Base-by-base conservation (phyloP, 352 stramenopile genomes). In the Phytophthora meadii region DNA sequence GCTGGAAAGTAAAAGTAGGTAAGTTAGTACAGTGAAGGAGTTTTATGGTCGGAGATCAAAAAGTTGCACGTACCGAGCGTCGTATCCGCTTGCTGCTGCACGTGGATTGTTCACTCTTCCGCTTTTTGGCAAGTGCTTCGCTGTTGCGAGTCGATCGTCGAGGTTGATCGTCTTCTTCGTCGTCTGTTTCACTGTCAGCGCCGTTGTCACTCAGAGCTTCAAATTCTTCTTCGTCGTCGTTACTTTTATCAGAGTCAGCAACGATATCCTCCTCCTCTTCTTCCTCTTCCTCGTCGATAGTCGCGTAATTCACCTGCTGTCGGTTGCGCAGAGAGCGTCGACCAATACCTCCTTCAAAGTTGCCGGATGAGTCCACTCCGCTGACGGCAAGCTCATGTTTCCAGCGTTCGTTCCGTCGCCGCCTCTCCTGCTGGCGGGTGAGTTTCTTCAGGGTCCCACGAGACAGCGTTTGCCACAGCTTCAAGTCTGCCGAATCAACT, bases 391-490 rank as follows among this genome's bases (percentile, higher is more conserved):
- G 65, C 36, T 88, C 51, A 12, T 70, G 61, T 36, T 86, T 66
- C 12, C 80, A 76, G 46, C 73, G 69, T 10, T 72, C 68, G 14
- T 74, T 77, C 27, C 74, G 76, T 42, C 64, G 68, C 22, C 76
- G 58, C 56, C 78, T 84, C 64, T 86, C 87, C 24, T 67, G 65
- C 17, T 84, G 80, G 2, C 75, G 70, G 4, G 72, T 72, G 11
- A 92, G 68, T 19, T 81, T 82, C 52, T 87, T 89, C 14, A 85
- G 53, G 32, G 79, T 60, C 11, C 77, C 74, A 22, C 48, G 30
- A 22, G 67, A 73, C 30, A 89, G 54, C 8, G 65, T 48, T 34
- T 82, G 77, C 77, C 83, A 92, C 1, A 92, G 45, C 59, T 85
- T 72, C 25, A 92, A 61, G 48, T 92, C 81, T 4, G 61, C 19